Evolutionary conservation across 2,329 filamentous ascomycete species (phyloP).

Genomic region (Fusarium virguliforme): DNA sequence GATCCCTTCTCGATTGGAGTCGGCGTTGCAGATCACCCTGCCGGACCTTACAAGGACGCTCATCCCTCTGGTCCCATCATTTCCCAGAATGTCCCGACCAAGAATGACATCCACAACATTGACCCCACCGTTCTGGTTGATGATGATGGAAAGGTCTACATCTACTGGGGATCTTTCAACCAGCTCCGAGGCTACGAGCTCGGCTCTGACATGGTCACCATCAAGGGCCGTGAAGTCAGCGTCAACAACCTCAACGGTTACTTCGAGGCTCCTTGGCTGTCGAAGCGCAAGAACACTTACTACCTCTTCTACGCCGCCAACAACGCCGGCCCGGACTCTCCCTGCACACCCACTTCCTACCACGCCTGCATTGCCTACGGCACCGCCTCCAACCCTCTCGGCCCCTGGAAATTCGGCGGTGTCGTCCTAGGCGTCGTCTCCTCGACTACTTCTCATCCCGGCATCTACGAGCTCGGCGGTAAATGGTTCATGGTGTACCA

Average conservation of each 20-base stretch:
- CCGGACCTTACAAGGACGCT: conserved; percentile 57
- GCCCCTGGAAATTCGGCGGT: conserved; percentile 57
- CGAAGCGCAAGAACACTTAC: conserved; percentile 56
- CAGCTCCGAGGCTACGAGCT: conserved; percentile 56
- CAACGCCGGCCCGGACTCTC: conserved; percentile 56
- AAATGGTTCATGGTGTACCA: conserved; percentile 57
- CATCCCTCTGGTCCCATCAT: conserved; percentile 57
- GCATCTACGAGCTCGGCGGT: conserved; percentile 52
- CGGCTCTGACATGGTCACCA: conserved; percentile 57
- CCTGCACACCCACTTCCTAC: conserved; percentile 58
- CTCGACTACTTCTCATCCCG: conserved; percentile 58
- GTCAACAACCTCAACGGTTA: conserved; percentile 53
- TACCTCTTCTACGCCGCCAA: conserved; percentile 61
- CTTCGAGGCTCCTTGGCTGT: conserved; percentile 60
- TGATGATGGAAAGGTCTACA: conserved; percentile 55
- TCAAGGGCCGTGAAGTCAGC: conserved; percentile 44
- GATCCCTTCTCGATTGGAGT: conserved; percentile 60
- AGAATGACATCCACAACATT: conserved; percentile 59
- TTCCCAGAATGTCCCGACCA: conserved; percentile 54
- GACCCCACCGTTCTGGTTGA: conserved; percentile 59
- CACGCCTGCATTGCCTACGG: conserved; percentile 59
- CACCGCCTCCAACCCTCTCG: conserved; percentile 54
- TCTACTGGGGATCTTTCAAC: conserved; percentile 60
- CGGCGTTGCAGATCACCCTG: conserved; percentile 54
- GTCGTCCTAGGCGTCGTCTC: conserved; percentile 57